Base-by-base conservation (phyloP, 2,329 filamentous ascomycete genomes). In the Helminthosporium solani region DNA sequence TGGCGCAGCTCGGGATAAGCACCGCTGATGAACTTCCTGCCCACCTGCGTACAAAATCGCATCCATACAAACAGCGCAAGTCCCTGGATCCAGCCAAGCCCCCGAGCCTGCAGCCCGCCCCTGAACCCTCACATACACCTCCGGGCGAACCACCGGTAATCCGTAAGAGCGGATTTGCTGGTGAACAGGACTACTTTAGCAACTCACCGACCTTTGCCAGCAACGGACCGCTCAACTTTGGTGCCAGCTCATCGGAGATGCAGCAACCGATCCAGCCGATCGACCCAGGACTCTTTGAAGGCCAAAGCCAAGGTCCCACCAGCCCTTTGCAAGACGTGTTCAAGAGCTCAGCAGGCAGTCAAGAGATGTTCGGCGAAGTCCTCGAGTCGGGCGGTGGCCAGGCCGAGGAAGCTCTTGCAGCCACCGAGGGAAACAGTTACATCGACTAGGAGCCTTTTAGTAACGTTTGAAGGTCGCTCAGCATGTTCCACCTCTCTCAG, bases 1-100 rank as follows among this genome's bases (percentile, higher is more conserved):
- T 99, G 77, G 84, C 84, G 1, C 87, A 94, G 60, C 83, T 94
- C 50, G 91, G 90, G 2, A 89, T 97, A 11, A 86, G 91, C 3
- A 90, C 95, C 56, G 89, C 90, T 0, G 92, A 97, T 43, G 88
- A 96, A 56, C 78, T 99, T 3, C 94, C 94, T 0, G 85, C 90
- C 50, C 84, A 88, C 56, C 81, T 91, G 51, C 85, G 88, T 53
- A 83, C 88, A 3, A 95, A 95, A 43, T 60, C 54, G 2, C 66
- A 68, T 14, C 60, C 59, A n/a, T 60, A 66, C 49, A 68, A 69
- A 38, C 87, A 88, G 52, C 83, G 88, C 20, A 91, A 91, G 67
- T 83, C 84, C 3, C 38, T 50, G 2, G 77, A 80, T 50, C 52
- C 46, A 25, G 49, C 53, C 3, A 64, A 67, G 30, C 61, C 65